phyloP scores from a whole-genome alignment of 495 filamentous ascomycete genomes.

The Neurospora sp. region DNA sequence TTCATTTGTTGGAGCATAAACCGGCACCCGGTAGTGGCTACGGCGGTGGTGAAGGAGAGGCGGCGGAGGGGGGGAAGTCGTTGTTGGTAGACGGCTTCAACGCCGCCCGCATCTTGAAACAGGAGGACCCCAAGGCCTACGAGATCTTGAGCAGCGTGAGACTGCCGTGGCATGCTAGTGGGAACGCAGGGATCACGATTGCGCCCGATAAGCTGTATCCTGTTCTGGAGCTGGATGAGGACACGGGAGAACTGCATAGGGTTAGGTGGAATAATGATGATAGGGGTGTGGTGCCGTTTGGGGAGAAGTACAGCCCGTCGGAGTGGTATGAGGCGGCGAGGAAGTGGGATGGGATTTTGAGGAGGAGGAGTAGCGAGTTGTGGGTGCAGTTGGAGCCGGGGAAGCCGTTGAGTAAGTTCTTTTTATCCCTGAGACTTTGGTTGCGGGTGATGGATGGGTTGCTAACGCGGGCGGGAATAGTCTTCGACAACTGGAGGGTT shows the following conservation, averaged over 20 bases:
- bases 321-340: conserved; percentile 71
- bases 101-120: conserved; percentile 47
- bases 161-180: conserved; percentile 69
- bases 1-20: conserved; percentile 76
- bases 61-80: conserved; percentile 53
- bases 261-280: conserved; percentile 92
- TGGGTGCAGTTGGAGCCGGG: conserved; percentile 75
- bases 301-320: conserved; percentile 19
- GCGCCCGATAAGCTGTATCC: conserved; percentile 55
- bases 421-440: not conserved
- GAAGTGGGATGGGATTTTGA: conserved; percentile 53
- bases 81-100: conserved; percentile 76
- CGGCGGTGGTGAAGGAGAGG: conserved; percentile 18
- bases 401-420: conserved; percentile 54
- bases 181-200: conserved; percentile 73
- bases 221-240: conserved; percentile 48
- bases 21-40: not conserved
- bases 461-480: conserved; percentile 25
- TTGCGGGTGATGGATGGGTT: not conserved
- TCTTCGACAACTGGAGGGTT: conserved; percentile 95
- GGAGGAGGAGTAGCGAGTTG: conserved; percentile 44
- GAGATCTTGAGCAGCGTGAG: conserved; percentile 36
- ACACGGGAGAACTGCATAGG: conserved; percentile 42
- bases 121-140: conserved; percentile 40
- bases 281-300: conserved; percentile 49